Base-by-base conservation (phyloP, 805 yeast genomes). In the Hanseniaspora thailandica region DNA sequence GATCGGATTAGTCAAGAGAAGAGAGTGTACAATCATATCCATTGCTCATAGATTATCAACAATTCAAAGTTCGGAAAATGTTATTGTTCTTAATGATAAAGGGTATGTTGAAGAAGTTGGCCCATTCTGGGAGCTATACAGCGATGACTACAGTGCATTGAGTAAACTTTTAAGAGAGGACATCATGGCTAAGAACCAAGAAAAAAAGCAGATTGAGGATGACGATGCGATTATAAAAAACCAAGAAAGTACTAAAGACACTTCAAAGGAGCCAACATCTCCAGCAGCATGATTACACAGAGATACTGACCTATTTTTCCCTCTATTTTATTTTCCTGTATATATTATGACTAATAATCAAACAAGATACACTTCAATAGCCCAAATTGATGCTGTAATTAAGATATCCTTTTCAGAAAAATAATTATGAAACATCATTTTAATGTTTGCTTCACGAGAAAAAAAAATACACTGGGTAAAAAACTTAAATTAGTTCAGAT, bases 41-140 rank as follows among this genome's bases (percentile, higher is more conserved):
- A 89, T 93, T 61, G 97, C 97, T 2, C 98, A 90, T 66, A 75
- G 97, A 59, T 71, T 89, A 55, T 84, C 96, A 20, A 93, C 98
- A 0, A 93, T 93, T 55, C 78, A 82, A 59, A 80, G 89, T 68
- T 84, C 96, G 54, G 88, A 86, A 57, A 74, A 84, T 57, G 80
- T 90, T 13, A 80, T 93, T 57, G 97, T 93, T 4, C 71, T 93
- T 35, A 89, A 86, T 44, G 72, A 77, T 49, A 84, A 86, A 41
- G 95, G 96, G 15, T 77, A 76, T 48, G 93, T 87, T 45, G 87
- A 81, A 6, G 95, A 86, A 66, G 76, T 75, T 53, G 94, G 93
- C 31, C 65, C 69, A 20, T 86, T 82, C 60, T 70, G 70, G 34
- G 79, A 76, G 22, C 70, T 86, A 54, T 78, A 75, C 56, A 68